These are phyloP conservation scores for Colletotrichum paranaense DNA, from an alignment of 2,329 filamentous ascomycete species.

Conservation along the genomic window DNA sequence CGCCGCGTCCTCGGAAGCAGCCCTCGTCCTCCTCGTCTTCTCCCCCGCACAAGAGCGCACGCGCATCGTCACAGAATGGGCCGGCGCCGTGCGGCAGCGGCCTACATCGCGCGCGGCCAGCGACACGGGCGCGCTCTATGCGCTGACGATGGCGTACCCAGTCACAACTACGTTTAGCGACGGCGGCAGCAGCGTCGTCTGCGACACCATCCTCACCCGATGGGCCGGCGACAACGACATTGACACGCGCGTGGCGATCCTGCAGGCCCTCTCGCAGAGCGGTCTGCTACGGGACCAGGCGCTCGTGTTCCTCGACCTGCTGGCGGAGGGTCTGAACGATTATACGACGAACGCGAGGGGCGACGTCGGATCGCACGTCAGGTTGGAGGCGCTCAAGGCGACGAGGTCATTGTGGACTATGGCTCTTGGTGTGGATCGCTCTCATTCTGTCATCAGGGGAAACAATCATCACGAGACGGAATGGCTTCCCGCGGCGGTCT, in stretches of 20 bases:
- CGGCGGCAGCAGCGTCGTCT: slow-evolving; percentile 45
- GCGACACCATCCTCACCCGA: slow-evolving; percentile 59
- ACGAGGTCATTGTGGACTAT: slow-evolving; percentile 70
- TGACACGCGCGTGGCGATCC: slow-evolving; percentile 65
- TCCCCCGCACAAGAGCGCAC: slow-evolving; percentile 49
- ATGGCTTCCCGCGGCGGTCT: slow-evolving; percentile 45
- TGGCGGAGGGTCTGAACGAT: slow-evolving; percentile 78
- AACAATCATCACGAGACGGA: neutral
- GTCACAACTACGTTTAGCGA: slow-evolving; percentile 40
- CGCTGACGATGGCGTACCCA: slow-evolving; percentile 62
- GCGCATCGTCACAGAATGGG: slow-evolving; percentile 59
- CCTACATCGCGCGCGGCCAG: slow-evolving; percentile 49
- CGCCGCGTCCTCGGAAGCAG: slow-evolving; percentile 61
- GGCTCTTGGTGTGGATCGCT: slow-evolving; percentile 28
- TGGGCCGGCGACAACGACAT: slow-evolving; percentile 63
- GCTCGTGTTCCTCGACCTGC: slow-evolving; percentile 54
- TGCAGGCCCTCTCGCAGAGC: slow-evolving; percentile 64
- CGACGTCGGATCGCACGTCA: slow-evolving; percentile 88
- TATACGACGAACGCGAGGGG: slow-evolving; percentile 92
- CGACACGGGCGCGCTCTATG: slow-evolving; percentile 64
- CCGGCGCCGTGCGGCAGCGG: slow-evolving; percentile 50
- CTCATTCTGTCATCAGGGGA: neutral
- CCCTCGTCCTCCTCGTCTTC: slow-evolving; percentile 61
- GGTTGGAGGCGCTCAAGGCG: slow-evolving; percentile 83
- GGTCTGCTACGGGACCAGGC: slow-evolving; percentile 55